phyloP scores from a whole-genome alignment of 208 protist species.

The Leishmania arabica region DNA sequence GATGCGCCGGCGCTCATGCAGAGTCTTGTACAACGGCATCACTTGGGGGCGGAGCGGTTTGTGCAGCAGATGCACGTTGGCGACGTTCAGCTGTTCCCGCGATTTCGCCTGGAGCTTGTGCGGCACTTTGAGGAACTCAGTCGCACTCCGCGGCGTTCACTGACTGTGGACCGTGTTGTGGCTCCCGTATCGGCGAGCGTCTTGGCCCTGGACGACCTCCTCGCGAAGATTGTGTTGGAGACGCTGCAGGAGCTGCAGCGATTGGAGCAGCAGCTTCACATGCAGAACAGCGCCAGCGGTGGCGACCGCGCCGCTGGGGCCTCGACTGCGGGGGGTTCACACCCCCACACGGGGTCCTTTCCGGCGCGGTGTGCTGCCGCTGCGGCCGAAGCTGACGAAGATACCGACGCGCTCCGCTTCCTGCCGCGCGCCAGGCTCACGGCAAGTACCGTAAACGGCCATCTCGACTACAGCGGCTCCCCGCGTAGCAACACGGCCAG shows the following conservation, averaged over 20 bases:
- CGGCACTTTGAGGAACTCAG: slow-evolving; percentile 73
- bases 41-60: slow-evolving; percentile 67
- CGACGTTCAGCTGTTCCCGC: slow-evolving; percentile 82
- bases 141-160: slow-evolving; percentile 26
- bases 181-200: slow-evolving; percentile 38
- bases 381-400: slow-evolving; percentile 21
- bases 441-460: slow-evolving; percentile 16
- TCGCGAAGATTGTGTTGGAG: slow-evolving; percentile 68
- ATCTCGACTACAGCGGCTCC: slow-evolving; percentile 27
- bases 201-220: slow-evolving; percentile 49
- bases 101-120: slow-evolving; percentile 79
- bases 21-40: slow-evolving; percentile 68
- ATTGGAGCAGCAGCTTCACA: slow-evolving; percentile 27
- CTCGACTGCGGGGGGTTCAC: neutral
- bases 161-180: slow-evolving; percentile 60
- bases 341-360: neutral
- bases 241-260: slow-evolving; percentile 67
- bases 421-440: slow-evolving; percentile 36
- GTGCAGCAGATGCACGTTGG: slow-evolving; percentile 63
- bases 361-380: neutral
- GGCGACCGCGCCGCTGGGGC: neutral
- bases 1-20: slow-evolving; percentile 64
- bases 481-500: neutral
- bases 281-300: neutral
- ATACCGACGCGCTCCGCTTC: slow-evolving; percentile 24